These are phyloP conservation scores for Phalaenopsis hybrid DNA, from an alignment of 116 monocot genomes.

Conservation along the genomic window DNA sequence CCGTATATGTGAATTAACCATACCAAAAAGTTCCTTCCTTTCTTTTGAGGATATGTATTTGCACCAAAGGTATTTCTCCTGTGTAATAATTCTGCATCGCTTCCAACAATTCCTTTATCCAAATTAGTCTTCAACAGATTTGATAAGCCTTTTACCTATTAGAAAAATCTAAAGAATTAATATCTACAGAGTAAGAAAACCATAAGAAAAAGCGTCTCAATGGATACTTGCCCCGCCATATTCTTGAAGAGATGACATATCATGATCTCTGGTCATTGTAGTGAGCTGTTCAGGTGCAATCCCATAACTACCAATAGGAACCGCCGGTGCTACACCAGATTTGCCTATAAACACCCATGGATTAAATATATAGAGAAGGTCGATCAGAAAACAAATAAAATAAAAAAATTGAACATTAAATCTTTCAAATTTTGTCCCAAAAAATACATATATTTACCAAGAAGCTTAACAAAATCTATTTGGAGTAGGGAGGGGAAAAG, in stretches of 20 bases:
- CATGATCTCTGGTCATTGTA: conserved; percentile 67
- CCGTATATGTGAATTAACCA: not conserved
- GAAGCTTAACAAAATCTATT: not conserved
- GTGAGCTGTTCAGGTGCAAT: conserved; percentile 59
- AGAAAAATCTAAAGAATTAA: not conserved
- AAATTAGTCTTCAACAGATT: conserved; percentile 52
- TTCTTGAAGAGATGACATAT: conserved; percentile 54
- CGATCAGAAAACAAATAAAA: not conserved
- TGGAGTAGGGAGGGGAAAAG: not conserved
- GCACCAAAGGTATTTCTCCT: conserved; percentile 31
- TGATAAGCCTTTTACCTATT: conserved; percentile 63
- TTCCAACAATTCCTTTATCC: conserved; percentile 62
- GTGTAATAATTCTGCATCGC: conserved; percentile 47
- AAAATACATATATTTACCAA: not conserved
- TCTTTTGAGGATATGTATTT: conserved; percentile 56
- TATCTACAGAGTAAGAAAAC: not conserved
- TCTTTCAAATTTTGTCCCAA: not conserved
- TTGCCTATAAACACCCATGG: conserved; percentile 14
- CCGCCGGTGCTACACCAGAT: conserved; percentile 14
- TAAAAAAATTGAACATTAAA: not conserved
- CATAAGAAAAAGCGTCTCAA: not conserved
- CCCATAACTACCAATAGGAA: conserved; percentile 40
- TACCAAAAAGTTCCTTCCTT: conserved; percentile 52
- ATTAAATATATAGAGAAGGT: not conserved
- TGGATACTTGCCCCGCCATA: conserved; percentile 66